phyloP scores from a whole-genome alignment of 2,329 filamentous ascomycete species.

The Epichloe aotearoae region DNA sequence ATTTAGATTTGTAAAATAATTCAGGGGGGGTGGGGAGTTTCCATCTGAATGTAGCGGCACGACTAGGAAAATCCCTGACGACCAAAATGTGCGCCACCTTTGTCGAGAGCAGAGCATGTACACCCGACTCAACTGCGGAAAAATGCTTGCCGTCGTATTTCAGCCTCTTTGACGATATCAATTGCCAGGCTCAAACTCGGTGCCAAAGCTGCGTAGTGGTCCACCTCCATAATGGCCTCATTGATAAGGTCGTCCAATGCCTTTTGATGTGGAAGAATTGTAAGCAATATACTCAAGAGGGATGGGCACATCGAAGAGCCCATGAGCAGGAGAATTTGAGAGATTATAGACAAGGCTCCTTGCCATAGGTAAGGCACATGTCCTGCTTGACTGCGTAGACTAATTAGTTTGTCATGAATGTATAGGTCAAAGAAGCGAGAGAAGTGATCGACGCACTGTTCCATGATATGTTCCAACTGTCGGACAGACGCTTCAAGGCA shows the following conservation, averaged over 20 bases:
- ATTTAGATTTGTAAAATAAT: too few relatives aligned
- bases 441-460: slow-evolving; percentile 50
- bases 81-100: not conserved
- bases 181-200: slow-evolving; percentile 64
- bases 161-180: slow-evolving; percentile 70
- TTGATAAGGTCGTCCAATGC: slow-evolving; percentile 65
- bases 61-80: too few relatives aligned
- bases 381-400: slow-evolving; percentile 49
- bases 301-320: slow-evolving; percentile 69
- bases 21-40: too few relatives aligned
- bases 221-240: slow-evolving; percentile 63
- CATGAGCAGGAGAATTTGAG: slow-evolving; percentile 72
- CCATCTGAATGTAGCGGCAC: too few relatives aligned
- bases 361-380: slow-evolving; percentile 82
- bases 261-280: slow-evolving; percentile 40
- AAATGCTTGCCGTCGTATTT: slow-evolving; percentile 54
- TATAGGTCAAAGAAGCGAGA: not conserved
- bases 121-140: slow-evolving; percentile 31
- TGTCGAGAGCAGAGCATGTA: not conserved
- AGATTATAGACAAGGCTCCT: slow-evolving; percentile 70
- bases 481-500: slow-evolving; percentile 69
- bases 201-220: slow-evolving; percentile 59
- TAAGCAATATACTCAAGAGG: slow-evolving; percentile 50
- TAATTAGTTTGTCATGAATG: slow-evolving; percentile 1
- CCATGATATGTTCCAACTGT: slow-evolving; percentile 65